phyloP scores from a whole-genome alignment of 805 yeast genomes.

The Jamesozyma piceae region DNA sequence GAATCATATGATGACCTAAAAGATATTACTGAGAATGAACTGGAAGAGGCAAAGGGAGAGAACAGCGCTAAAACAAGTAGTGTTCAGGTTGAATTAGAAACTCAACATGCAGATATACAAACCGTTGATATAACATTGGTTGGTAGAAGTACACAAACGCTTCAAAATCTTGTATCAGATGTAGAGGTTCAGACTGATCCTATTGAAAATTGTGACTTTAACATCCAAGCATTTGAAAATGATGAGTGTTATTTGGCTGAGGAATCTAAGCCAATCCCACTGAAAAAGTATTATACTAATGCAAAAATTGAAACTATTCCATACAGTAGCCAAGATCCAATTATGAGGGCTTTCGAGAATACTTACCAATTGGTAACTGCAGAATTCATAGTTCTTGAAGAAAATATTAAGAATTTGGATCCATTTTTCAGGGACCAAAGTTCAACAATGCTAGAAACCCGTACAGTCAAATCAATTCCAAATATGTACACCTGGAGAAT shows the following conservation, averaged over 20 bases:
- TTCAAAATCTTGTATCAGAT: neutral
- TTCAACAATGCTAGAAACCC: conserved; percentile 13
- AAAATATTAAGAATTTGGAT: conserved; percentile 24
- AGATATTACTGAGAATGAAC: conserved; percentile 15
- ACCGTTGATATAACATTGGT: conserved; percentile 10
- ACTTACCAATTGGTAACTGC: conserved; percentile 25
- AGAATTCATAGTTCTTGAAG: conserved; percentile 28
- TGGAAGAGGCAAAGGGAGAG: conserved; percentile 7
- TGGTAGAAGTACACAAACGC: conserved; percentile 20
- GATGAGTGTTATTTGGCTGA: conserved; percentile 29
- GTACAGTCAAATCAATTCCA: conserved; percentile 23
- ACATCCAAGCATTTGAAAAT: conserved; percentile 25
- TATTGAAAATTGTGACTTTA: conserved; percentile 7
- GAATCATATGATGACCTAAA: conserved; percentile 19
- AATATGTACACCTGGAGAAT: conserved; percentile 34
- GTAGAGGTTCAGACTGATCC: conserved; percentile 3
- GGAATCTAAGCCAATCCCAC: conserved; percentile 14
- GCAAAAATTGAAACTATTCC: conserved; percentile 12
- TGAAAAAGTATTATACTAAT: conserved; percentile 15
- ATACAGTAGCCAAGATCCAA: conserved; percentile 9
- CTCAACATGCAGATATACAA: neutral
- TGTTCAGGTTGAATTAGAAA: conserved; percentile 1
- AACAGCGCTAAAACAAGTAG: neutral
- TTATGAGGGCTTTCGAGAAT: conserved; percentile 18
- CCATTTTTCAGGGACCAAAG: conserved; percentile 30